A percentile compares a stretch with the other conserved stretches of the same genome.
phyloP scores from a whole-genome alignment of 306 rosid genomes.

The Coriaria nepalensis region DNA sequence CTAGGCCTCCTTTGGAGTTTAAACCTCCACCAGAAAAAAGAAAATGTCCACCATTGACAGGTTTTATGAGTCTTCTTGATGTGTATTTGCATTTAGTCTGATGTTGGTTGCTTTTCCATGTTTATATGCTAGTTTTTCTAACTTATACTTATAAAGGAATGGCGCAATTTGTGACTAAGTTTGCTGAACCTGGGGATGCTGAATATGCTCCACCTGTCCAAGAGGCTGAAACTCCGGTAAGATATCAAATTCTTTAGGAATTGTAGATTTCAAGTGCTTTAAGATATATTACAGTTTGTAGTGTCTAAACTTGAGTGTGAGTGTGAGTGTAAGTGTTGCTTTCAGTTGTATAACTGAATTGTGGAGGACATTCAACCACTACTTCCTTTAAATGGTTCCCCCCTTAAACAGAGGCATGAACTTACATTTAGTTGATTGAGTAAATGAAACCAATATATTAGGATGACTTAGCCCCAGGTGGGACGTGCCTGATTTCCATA shows the following conservation, averaged over 20 bases:
- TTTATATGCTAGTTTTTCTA: background rate
- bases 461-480: no score
- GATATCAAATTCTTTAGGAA: slow-evolving; percentile 5
- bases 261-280: background rate
- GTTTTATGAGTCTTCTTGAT: slow-evolving; percentile 15
- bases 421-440: no score
- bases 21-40: slow-evolving; percentile 96
- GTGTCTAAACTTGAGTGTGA: no score
- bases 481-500: no score
- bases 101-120: background rate
- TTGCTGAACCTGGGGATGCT: slow-evolving; percentile 73
- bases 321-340: no score
- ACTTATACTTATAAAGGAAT: slow-evolving; percentile 39
- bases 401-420: no score
- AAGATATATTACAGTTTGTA: background rate
- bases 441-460: no score
- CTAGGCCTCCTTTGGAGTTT: slow-evolving; percentile 84
- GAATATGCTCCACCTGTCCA: slow-evolving; percentile 69
- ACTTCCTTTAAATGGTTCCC: no score
- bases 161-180: slow-evolving; percentile 73
- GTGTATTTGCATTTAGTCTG: background rate
- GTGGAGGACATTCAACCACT: no score
- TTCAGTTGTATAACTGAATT: no score
- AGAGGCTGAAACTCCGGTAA: slow-evolving; percentile 77
- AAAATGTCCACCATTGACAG: slow-evolving; percentile 82